phyloP scores from a whole-genome alignment of 768 basidiomycete species.

The Naganishia kalamii region DNA sequence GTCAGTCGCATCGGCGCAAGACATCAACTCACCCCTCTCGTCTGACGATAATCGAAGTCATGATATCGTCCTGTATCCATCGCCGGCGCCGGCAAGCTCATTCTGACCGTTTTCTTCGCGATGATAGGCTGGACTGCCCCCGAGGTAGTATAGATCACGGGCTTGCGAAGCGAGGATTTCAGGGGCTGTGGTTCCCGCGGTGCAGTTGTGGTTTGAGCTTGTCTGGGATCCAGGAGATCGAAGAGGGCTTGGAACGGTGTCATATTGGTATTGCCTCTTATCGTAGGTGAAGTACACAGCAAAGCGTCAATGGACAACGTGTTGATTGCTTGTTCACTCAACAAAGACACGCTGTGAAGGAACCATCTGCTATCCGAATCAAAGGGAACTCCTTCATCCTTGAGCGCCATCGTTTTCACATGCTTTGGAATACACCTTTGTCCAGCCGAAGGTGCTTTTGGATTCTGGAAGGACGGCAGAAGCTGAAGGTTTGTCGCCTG shows the following conservation, averaged over 20 bases:
- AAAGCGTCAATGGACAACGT: not conserved
- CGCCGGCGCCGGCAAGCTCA: not conserved
- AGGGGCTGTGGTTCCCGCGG: not conserved
- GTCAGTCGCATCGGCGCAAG: not conserved
- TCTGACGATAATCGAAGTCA: not conserved
- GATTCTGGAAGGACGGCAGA: too few species aligned
- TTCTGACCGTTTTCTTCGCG: not conserved
- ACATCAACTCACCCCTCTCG: not conserved
- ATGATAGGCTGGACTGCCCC: not conserved
- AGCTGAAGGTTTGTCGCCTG: too few species aligned
- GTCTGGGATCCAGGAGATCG: not conserved
- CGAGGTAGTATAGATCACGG: not conserved
- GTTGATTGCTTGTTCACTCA: not conserved
- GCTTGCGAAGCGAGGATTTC: not conserved
- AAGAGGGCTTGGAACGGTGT: not conserved
- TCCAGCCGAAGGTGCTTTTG: not conserved
- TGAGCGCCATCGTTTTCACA: not conserved
- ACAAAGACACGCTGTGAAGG: not conserved
- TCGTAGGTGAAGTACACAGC: not conserved
- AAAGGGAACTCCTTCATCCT: not conserved
- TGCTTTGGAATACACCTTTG: too few species aligned
- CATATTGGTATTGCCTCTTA: not conserved
- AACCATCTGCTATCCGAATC: not conserved
- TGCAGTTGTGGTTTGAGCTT: not conserved
- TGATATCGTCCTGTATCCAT: not conserved